phyloP scores from a whole-genome alignment of 257 asterid genomes.

The Solanum chiquidenum region DNA sequence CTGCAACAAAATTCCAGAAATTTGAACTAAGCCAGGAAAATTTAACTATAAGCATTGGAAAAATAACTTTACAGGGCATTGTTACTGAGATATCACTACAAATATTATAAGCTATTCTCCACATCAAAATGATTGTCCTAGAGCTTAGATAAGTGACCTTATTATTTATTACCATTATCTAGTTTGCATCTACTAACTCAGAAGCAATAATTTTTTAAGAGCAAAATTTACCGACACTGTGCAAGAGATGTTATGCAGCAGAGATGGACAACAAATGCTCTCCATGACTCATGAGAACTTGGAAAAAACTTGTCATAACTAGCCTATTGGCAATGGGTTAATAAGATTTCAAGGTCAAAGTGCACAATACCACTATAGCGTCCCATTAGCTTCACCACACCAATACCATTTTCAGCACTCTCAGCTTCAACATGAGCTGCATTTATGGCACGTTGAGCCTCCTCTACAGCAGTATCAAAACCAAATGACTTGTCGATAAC shows the following conservation, averaged over 20 bases:
- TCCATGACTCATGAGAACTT: neutral
- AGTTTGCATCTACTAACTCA: neutral
- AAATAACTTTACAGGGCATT: neutral
- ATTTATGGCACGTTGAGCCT: slow-evolving; percentile 75
- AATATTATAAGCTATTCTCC: neutral
- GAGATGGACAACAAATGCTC: neutral
- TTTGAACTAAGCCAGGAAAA: neutral
- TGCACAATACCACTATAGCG: slow-evolving; percentile 51
- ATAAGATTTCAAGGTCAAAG: neutral
- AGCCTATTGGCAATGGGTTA: neutral
- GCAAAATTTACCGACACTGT: neutral
- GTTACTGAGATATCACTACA: neutral
- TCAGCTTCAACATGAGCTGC: slow-evolving; percentile 80
- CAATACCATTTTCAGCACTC: slow-evolving; percentile 72
- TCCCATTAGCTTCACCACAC: slow-evolving; percentile 69
- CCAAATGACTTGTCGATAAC: slow-evolving; percentile 73
- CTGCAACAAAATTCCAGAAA: slow-evolving; percentile 14
- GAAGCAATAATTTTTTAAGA: neutral
- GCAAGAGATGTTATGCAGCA: neutral
- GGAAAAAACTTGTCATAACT: neutral
- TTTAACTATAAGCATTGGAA: neutral
- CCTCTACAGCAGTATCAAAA: slow-evolving; percentile 77
- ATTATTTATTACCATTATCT: neutral
- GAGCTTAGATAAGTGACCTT: neutral
- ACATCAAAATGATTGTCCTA: neutral